Evolutionary conservation across 1,284 basidiomycete genomes (phyloP), one percentile per base, ranked within the genome.

Genomic region (Laetiporus sulphureus): DNA sequence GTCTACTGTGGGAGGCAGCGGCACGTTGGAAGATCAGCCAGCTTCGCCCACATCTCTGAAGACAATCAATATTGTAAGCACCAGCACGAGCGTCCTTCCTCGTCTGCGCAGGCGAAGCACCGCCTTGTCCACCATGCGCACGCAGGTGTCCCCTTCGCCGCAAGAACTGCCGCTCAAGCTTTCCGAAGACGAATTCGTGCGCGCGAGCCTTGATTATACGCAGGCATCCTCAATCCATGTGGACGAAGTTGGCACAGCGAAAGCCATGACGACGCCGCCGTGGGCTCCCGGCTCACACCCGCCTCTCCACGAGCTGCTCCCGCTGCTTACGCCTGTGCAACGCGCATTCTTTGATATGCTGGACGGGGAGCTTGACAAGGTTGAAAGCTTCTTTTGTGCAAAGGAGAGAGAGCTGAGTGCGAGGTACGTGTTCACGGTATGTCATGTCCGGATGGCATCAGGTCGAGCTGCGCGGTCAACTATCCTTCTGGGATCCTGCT

Each of bases 331-430:
- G 3, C 70, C 78, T 0, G 67, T 75, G 27, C 83, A 93, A 54
- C 60, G 66, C 33, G 69, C 69, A 3, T 95, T 92, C 64, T 87
- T 95, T 50, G 71, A 78, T 5, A 69, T 77, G 29, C 70, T 95
- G 2, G 84, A 93, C 50, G 58, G 58, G 1, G 80, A 95, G 58
- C 66, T 94, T 0, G 77, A 83, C 41, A 91, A 95, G 67, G 77
- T 94, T 18, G 83, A 92, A 55, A 65, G 67, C 2, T 98, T 98
- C 61, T 97, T 90, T 58, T 56, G 75, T 6, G 76, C 75, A 19
- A 73, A 84, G 19, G 89, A 91, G 60, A 66, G 70, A 19, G 89
- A 91, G 50, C 63, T 63, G 65, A 18, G 64, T 63, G 21, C 71
- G 70, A 45, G 73, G 77, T 43, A 60, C 56, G 34, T 36, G n/a